Percentiles rank a stretch among this genome's conserved stretches.
Conservation (phyloP, 2,329 filamentous ascomycete genomes). For the Paecilomyces formosus region DNA sequence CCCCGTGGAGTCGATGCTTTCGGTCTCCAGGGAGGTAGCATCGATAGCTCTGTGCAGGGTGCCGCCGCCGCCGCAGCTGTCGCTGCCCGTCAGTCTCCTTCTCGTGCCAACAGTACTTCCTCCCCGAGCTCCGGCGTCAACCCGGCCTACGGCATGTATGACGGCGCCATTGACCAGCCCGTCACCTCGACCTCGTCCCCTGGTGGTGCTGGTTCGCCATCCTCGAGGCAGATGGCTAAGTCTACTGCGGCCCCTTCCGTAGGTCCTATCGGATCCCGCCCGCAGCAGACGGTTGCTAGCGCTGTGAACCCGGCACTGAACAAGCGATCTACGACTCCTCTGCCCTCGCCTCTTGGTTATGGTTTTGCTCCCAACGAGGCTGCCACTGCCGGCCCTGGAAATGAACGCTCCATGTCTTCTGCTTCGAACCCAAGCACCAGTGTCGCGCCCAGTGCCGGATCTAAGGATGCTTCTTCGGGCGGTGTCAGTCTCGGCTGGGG, state of each 20-base stretch:
- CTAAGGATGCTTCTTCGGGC: conserved; percentile 36
- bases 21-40: conserved; percentile 41
- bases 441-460: conserved; percentile 20
- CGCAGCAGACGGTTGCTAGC: conserved; percentile 47
- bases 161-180: conserved; percentile 56
- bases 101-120: conserved; percentile 74
- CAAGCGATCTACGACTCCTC: conserved; percentile 81
- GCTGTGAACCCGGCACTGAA: conserved; percentile 53
- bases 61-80: conserved; percentile 34
- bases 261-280: conserved; percentile 88
- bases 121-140: conserved; percentile 54
- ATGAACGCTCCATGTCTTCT: conserved; percentile 51
- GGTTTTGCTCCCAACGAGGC: conserved; percentile 55
- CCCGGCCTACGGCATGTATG: conserved; percentile 50
- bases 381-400: conserved; percentile 15
- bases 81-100: conserved; percentile 45
- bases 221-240: conserved; percentile 55
- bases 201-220: conserved; percentile 63
- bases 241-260: conserved; percentile 55
- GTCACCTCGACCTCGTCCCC: conserved; percentile 82
- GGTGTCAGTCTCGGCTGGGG: conserved; percentile 61
- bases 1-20: conserved; percentile 73
- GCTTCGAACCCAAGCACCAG: conserved; percentile 51
- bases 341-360: conserved; percentile 79
- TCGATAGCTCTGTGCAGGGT: conserved; percentile 45